Percentiles rank a stretch among this genome's conserved stretches.
phyloP scores from a whole-genome alignment of 164 flowering plant genomes.

The Amborella trichopoda region DNA sequence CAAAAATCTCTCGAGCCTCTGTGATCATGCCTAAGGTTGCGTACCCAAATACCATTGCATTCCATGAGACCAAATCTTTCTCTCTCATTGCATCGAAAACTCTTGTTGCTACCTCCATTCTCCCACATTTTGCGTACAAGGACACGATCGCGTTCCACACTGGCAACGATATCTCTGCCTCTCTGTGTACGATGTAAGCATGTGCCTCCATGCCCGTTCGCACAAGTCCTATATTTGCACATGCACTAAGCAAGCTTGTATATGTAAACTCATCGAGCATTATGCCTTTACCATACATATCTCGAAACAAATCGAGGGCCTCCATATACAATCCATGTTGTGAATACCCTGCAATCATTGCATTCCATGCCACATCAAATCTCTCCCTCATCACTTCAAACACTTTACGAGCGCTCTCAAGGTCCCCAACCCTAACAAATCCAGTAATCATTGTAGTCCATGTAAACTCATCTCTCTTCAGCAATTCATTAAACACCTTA shows the following conservation, averaged over 20 bases:
- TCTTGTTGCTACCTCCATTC: slow-evolving; percentile 21
- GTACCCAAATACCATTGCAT: slow-evolving; percentile 34
- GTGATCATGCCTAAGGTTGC: slow-evolving; percentile 18
- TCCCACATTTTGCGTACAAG: slow-evolving; percentile 34
- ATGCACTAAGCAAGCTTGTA: slow-evolving; percentile 37
- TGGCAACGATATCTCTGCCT: slow-evolving; percentile 16
- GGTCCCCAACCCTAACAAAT: slow-evolving; percentile 42
- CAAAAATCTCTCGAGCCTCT: slow-evolving; percentile 29
- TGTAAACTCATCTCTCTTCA: slow-evolving; percentile 43
- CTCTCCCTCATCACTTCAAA: slow-evolving; percentile 32
- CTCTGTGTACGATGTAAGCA: slow-evolving; percentile 26
- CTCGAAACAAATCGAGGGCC: slow-evolving; percentile 30
- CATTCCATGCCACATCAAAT: slow-evolving; percentile 42
- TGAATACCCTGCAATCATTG: slow-evolving; percentile 51
- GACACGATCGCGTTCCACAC: slow-evolving; percentile 40
- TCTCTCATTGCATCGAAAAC: slow-evolving; percentile 24
- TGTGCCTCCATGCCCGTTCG: slow-evolving; percentile 33
- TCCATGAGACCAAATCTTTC: slow-evolving; percentile 48
- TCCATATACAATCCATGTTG: slow-evolving; percentile 26
- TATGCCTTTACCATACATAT: slow-evolving; percentile 24
- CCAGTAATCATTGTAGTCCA: slow-evolving; percentile 80
- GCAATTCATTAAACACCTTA: slow-evolving; percentile 55
- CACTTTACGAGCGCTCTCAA: slow-evolving; percentile 23
- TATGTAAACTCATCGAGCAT: slow-evolving; percentile 38
- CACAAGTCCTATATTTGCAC: slow-evolving; percentile 29